phyloP scores from a whole-genome alignment of 208 protist genomes.

The Blechomonas ayalai region DNA sequence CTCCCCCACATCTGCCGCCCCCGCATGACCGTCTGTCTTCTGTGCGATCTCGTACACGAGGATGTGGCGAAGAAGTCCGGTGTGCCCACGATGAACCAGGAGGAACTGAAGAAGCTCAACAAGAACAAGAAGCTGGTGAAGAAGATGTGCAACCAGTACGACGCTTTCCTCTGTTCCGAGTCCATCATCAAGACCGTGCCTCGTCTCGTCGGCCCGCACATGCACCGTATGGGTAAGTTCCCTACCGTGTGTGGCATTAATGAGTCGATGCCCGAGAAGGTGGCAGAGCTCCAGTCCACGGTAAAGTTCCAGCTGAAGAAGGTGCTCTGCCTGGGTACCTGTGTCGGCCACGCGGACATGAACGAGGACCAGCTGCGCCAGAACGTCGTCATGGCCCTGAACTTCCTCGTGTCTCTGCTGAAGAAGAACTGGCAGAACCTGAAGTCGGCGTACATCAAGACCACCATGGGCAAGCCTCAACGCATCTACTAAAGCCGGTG shows the following conservation, averaged over 20 bases:
- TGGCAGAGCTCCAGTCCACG: constrained; percentile 92
- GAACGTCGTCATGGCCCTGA: constrained; percentile 97
- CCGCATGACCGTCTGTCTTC: constrained; percentile 94
- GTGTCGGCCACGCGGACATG: constrained; percentile 97
- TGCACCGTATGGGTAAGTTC: constrained; percentile 99
- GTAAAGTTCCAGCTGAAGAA: constrained; percentile 99
- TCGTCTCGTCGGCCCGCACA: constrained; percentile 94
- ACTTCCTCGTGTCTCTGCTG: constrained; percentile 99
- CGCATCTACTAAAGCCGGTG: constrained; percentile 93
- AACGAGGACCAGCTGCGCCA: constrained; percentile 90
- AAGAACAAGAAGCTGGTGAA: constrained; percentile 99
- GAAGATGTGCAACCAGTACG: constrained; percentile 98
- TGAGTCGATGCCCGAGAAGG: constrained; percentile 93
- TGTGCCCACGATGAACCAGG: constrained; percentile 93
- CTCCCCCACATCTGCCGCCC: constrained; percentile 93
- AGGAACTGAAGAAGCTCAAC: constrained; percentile 99
- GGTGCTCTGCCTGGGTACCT: constrained; percentile 96
- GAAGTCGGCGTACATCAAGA: constrained; percentile 98
- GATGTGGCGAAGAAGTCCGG: constrained; percentile 92
- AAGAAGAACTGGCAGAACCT: constrained; percentile 99
- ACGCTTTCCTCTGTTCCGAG: constrained; percentile 97
- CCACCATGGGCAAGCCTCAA: constrained; percentile 97
- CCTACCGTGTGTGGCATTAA: constrained; percentile 91
- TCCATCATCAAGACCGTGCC: constrained; percentile 97
- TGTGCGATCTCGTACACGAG: constrained; percentile 95